A percentile compares a stretch with the other conserved stretches of the same genome.
Conservation (phyloP, 257 asterid genomes). For the Fraxinus cuspidata region DNA sequence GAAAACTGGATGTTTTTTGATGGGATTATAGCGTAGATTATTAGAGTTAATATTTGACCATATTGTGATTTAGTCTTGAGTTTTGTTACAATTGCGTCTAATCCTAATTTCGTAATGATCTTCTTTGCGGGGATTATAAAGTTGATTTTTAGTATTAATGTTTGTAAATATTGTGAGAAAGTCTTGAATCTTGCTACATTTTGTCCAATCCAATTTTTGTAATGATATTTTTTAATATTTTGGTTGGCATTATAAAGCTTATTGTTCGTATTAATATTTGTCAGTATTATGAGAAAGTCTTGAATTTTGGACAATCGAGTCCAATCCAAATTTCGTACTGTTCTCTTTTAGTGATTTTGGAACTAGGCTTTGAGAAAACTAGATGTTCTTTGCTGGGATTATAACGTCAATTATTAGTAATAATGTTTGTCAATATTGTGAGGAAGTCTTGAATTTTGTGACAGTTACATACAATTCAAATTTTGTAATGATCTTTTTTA, state of each 20-base stretch:
- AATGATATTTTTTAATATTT: too few relatives aligned
- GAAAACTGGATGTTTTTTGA: background rate
- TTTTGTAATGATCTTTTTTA: background rate
- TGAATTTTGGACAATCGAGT: background rate
- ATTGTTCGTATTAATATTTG: background rate
- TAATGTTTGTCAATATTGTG: background rate
- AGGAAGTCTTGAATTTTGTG: background rate
- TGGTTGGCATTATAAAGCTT: too few relatives aligned
- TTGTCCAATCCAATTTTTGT: too few relatives aligned
- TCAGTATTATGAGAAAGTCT: background rate
- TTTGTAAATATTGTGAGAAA: too few relatives aligned
- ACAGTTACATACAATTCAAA: background rate
- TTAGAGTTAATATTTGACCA: background rate
- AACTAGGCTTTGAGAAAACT: background rate
- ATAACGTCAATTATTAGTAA: background rate
- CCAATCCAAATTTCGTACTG: background rate
- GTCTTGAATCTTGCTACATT: too few relatives aligned
- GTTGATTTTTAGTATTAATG: too few relatives aligned
- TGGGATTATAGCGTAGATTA: background rate
- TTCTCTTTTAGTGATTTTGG: background rate
- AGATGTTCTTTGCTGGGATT: background rate
- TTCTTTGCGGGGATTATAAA: background rate
- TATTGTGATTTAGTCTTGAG: background rate
- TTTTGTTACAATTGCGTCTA: background rate
- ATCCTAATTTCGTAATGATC: background rate